phyloP scores from a whole-genome alignment of 225 moss, liverwort and hornwort species.

The Physcomitrium patens region DNA sequence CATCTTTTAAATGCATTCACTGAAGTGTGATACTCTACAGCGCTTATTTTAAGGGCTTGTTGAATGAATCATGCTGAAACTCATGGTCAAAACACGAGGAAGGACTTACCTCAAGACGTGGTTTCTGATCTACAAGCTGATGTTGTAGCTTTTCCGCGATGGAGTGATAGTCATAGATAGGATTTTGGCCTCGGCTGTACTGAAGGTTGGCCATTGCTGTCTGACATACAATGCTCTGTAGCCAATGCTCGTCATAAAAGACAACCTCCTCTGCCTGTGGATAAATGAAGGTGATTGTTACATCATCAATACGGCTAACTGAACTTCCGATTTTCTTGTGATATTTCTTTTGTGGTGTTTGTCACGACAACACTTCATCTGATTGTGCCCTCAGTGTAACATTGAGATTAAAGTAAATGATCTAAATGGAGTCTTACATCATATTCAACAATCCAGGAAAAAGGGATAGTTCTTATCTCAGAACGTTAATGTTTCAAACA shows the following conservation, averaged over 20 bases:
- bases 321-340: neutral
- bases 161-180: constrained; percentile 37
- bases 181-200: constrained; percentile 34
- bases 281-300: constrained; percentile 5
- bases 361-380: too few relatives aligned
- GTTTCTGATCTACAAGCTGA: constrained; percentile 45
- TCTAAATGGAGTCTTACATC: too few relatives aligned
- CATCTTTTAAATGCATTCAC: neutral
- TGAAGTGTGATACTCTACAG: neutral
- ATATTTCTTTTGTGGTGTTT: too few relatives aligned
- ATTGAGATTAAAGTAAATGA: neutral
- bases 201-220: constrained; percentile 51
- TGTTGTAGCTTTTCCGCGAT: constrained; percentile 39
- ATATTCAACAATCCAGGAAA: too few relatives aligned
- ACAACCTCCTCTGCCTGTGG: constrained; percentile 44
- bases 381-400: neutral
- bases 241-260: constrained; percentile 43
- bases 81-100: constrained; percentile 15
- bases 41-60: neutral
- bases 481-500: too few relatives aligned
- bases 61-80: neutral
- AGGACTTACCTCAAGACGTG: constrained; percentile 46
- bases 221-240: constrained; percentile 30
- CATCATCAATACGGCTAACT: neutral
- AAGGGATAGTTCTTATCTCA: too few relatives aligned